A percentile compares a stretch with the other conserved stretches of the same genome.
These are phyloP conservation scores for Capillidium heterosporum DNA, from an alignment of 371 early-diverging fungal species.

Conservation along the genomic window DNA sequence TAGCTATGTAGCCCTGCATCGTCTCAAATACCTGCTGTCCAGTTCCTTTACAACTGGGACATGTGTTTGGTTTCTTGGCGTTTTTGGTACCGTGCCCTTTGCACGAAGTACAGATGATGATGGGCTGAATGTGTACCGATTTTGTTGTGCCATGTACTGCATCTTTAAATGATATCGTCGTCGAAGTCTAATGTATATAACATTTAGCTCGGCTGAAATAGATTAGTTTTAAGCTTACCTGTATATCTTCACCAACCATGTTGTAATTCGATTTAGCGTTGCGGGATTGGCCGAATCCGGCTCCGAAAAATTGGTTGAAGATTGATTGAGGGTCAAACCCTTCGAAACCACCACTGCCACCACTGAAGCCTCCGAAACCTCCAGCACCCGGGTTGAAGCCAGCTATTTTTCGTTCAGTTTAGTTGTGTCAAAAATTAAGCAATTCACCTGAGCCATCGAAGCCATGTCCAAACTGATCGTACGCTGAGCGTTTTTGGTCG, in stretches of 20 bases:
- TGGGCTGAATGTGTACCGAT: slow-evolving; percentile 32
- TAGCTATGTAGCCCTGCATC: slow-evolving; percentile 14
- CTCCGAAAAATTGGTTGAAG: slow-evolving; percentile 51
- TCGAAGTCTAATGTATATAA: slow-evolving; percentile 14
- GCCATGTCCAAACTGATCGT: slow-evolving; percentile 78
- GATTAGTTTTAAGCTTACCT: slow-evolving; percentile 8
- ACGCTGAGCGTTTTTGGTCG: slow-evolving; percentile 67
- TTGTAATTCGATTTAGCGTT: slow-evolving; percentile 19
- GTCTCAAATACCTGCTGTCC: slow-evolving; percentile 61
- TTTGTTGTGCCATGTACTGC: slow-evolving; percentile 62
- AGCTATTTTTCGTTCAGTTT: slow-evolving; percentile 11
- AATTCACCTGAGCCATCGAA: slow-evolving; percentile 20
- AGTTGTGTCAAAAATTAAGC: not conserved
- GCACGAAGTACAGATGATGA: slow-evolving; percentile 56
- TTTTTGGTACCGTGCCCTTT: slow-evolving; percentile 58
- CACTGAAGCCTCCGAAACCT: slow-evolving; percentile 26
- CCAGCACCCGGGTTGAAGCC: slow-evolving; percentile 36
- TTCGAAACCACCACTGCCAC: slow-evolving; percentile 17
- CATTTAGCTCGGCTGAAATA: slow-evolving; percentile 1
- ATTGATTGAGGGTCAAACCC: slow-evolving; percentile 45
- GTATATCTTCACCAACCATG: slow-evolving; percentile 17
- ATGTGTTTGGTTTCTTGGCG: slow-evolving; percentile 43
- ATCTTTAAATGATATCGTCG: slow-evolving; percentile 69
- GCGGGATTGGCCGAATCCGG: slow-evolving; percentile 28
- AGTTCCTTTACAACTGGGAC: slow-evolving; percentile 62